phyloP scores from a whole-genome alignment of 2,329 filamentous ascomycete genomes.

The Claviceps citrina region DNA sequence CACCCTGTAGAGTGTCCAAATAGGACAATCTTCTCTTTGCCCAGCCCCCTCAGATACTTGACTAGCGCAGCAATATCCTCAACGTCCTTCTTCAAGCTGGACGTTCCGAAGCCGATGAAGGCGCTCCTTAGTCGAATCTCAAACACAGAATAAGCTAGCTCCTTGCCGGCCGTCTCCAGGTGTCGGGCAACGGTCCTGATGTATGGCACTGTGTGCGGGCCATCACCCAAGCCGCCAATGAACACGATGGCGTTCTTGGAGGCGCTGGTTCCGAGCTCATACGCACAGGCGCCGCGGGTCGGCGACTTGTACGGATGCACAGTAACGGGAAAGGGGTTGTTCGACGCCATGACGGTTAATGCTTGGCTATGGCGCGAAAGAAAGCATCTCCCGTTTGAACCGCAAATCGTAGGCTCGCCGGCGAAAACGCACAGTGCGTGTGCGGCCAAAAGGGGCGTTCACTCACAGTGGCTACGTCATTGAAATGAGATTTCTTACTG shows the following conservation, averaged over 20 bases:
- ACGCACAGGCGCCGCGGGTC: slow-evolving; percentile 26
- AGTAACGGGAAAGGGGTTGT: slow-evolving; percentile 25
- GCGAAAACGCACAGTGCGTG: too few relatives aligned
- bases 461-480: too few relatives aligned
- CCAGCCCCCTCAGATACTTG: slow-evolving; percentile 35
- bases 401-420: too few relatives aligned
- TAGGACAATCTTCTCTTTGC: slow-evolving; percentile 35
- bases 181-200: slow-evolving; percentile 29
- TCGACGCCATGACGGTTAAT: slow-evolving; percentile 12
- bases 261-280: slow-evolving; percentile 28
- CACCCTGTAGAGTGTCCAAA: slow-evolving; percentile 45
- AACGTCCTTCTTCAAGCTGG: slow-evolving; percentile 35
- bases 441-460: too few relatives aligned
- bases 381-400: too few relatives aligned
- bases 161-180: slow-evolving; percentile 20
- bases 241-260: slow-evolving; percentile 47
- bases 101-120: slow-evolving; percentile 36
- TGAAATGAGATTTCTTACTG: too few relatives aligned
- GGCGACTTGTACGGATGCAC: slow-evolving; percentile 31
- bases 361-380: not conserved
- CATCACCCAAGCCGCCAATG: slow-evolving; percentile 56
- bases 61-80: slow-evolving; percentile 38
- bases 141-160: slow-evolving; percentile 36
- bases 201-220: slow-evolving; percentile 49
- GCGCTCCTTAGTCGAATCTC: slow-evolving; percentile 41